phyloP scores from a whole-genome alignment of 78 protist species.

The Tieghemostelium lacteum region DNA sequence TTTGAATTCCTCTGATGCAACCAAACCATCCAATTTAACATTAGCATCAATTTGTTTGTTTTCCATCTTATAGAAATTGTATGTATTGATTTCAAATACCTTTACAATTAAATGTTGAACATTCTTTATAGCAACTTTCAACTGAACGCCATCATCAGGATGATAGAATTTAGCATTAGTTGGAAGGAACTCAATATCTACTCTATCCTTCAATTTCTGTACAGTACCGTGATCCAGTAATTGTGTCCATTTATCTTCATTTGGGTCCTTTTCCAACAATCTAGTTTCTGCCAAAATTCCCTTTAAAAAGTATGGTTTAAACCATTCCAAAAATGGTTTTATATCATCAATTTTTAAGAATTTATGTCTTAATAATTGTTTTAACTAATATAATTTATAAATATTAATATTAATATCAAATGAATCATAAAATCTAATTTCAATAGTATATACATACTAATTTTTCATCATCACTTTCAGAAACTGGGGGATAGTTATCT shows the following conservation, averaged over 20 bases:
- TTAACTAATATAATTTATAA: constrained; percentile 13
- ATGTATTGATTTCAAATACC: constrained; percentile 71
- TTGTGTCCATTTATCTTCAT: constrained; percentile 48
- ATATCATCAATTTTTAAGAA: constrained; percentile 8
- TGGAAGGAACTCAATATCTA: constrained; percentile 56
- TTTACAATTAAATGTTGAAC: constrained; percentile 52
- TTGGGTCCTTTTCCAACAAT: background rate
- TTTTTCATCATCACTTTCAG: constrained; percentile 38
- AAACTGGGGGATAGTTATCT: background rate
- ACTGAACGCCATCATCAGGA: constrained; percentile 53
- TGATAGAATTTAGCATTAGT: constrained; percentile 21
- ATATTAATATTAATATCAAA: background rate
- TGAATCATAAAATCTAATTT: background rate
- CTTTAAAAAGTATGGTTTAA: constrained; percentile 42
- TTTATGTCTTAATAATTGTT: constrained; percentile 23
- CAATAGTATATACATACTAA: constrained; percentile 26
- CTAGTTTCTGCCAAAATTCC: constrained; percentile 38
- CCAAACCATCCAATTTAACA: constrained; percentile 74
- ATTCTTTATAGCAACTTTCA: constrained; percentile 53
- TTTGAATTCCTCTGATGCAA: constrained; percentile 37
- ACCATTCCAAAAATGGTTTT: background rate
- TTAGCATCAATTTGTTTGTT: background rate
- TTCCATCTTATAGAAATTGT: constrained; percentile 48
- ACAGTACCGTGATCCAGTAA: background rate
- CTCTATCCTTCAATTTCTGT: constrained; percentile 39